A percentile compares a stretch with the other conserved stretches of the same genome.
Evolutionary conservation across 1,284 basidiomycete species (phyloP).

Genomic region (Tranzscheliella williamsii): DNA sequence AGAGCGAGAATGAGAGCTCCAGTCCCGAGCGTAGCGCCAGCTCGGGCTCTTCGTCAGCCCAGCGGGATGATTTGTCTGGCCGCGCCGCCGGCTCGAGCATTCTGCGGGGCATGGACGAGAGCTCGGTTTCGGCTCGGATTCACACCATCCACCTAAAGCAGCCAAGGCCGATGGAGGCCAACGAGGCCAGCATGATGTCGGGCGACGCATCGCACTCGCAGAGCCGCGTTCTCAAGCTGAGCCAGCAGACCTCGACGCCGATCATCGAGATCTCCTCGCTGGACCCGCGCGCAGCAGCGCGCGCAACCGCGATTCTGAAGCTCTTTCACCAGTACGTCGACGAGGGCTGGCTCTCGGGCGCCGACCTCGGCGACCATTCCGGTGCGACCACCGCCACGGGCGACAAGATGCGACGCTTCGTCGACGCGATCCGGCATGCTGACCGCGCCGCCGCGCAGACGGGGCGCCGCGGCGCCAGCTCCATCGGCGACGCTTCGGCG

Average conservation of each 20-base stretch:
- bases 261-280: conserved; percentile 52
- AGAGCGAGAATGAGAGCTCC: background rate
- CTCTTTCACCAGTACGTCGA: conserved; percentile 54
- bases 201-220: conserved; percentile 31
- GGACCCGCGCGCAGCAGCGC: conserved; percentile 46
- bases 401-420: conserved; percentile 14
- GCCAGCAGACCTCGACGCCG: conserved; percentile 37
- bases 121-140: conserved; percentile 12
- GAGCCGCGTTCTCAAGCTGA: conserved; percentile 43
- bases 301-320: conserved; percentile 53
- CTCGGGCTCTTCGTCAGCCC: too few species aligned
- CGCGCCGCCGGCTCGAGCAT: conserved; percentile 7
- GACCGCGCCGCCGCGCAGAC: conserved; percentile 1
- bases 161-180: conserved; percentile 1
- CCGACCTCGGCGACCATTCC: conserved; percentile 14
- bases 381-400: conserved; percentile 1
- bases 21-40: too few species aligned
- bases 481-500: background rate
- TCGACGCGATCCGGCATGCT: conserved; percentile 19
- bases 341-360: conserved; percentile 39
- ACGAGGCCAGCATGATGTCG: background rate
- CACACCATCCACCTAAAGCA: conserved; percentile 32
- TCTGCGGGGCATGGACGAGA: conserved; percentile 1
- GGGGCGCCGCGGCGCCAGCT: conserved; percentile 2
- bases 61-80: too few species aligned